A percentile compares a stretch with the other conserved stretches of the same genome.
Evolutionary conservation across 2,329 filamentous ascomycete species (phyloP).

Genomic region (Pleurostoma richardsiae): DNA sequence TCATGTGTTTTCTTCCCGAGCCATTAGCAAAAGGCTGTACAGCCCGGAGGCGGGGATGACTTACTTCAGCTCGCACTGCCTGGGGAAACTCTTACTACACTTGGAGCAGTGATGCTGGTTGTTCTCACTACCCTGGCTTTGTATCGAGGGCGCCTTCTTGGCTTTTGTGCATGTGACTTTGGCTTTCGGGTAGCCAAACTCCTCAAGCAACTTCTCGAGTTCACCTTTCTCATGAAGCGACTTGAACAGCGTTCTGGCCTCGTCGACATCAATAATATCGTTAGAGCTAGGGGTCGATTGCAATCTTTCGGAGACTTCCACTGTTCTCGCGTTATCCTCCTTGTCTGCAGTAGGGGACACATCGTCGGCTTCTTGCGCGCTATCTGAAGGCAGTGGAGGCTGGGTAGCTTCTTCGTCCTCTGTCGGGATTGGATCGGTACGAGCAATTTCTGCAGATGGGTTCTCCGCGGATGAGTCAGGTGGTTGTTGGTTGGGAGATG

Average conservation of each 20-base stretch:
- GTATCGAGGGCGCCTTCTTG: conserved; percentile 12
- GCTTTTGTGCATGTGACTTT: conserved; percentile 5
- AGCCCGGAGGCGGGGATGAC: conserved; percentile 10
- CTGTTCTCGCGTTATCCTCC: not conserved
- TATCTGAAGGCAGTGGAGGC: not conserved
- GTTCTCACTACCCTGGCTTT: not conserved
- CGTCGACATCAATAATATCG: not conserved
- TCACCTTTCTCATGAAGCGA: conserved; percentile 19
- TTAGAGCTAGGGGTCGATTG: not conserved
- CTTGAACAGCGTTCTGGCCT: conserved; percentile 6
- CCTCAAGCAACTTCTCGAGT: conserved; percentile 23
- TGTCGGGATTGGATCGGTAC: not conserved
- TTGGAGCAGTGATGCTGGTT: conserved; percentile 8
- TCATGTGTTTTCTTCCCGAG: conserved; percentile 68
- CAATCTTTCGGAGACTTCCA: not conserved
- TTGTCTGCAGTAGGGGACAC: not conserved
- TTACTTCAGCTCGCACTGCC: conserved; percentile 55
- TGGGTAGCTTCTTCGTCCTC: not conserved
- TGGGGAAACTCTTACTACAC: conserved; percentile 37
- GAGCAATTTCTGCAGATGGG: not conserved
- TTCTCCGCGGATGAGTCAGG: not conserved
- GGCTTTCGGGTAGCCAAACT: conserved; percentile 14
- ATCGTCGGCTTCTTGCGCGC: not conserved
- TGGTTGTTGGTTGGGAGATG: no score
- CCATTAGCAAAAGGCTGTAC: conserved; percentile 12